Conservation (phyloP, 2,329 filamentous ascomycete genomes). For the Aquanectria penicillioides region DNA sequence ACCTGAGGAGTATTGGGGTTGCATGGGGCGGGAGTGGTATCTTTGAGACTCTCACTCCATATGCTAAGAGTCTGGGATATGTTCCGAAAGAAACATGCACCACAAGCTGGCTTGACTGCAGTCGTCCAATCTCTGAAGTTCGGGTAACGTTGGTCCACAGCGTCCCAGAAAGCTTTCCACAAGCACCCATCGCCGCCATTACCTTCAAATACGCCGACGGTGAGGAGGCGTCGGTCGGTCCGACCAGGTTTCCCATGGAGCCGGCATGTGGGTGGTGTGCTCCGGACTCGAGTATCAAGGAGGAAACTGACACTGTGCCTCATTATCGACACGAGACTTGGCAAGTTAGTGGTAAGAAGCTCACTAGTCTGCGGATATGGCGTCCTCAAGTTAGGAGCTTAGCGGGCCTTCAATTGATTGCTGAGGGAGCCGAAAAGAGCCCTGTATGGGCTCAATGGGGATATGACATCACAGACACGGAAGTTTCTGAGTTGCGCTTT, state of each 20-base stretch:
- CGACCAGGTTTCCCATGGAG: neutral
- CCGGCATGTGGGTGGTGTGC: neutral
- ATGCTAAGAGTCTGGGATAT: neutral
- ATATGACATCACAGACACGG: neutral
- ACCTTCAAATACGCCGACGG: neutral
- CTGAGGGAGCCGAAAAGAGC: neutral
- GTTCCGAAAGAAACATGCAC: neutral
- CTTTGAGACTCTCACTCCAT: too few species aligned
- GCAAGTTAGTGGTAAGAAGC: neutral
- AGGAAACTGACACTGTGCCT: neutral
- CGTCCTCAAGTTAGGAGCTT: neutral
- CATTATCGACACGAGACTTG: neutral
- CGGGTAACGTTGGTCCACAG: neutral
- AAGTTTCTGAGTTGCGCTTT: neutral
- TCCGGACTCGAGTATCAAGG: neutral
- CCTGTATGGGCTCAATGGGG: neutral
- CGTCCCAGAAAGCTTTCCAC: neutral
- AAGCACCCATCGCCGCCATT: neutral
- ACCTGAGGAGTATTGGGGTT: neutral
- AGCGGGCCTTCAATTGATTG: neutral
- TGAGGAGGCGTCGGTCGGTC: neutral
- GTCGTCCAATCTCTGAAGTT: neutral
- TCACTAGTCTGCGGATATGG: neutral
- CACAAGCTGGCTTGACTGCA: slow-evolving; percentile 5
- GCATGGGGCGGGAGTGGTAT: neutral